Conservation (phyloP, 495 filamentous ascomycete genomes). For the Hyaloscypha finlandica region DNA sequence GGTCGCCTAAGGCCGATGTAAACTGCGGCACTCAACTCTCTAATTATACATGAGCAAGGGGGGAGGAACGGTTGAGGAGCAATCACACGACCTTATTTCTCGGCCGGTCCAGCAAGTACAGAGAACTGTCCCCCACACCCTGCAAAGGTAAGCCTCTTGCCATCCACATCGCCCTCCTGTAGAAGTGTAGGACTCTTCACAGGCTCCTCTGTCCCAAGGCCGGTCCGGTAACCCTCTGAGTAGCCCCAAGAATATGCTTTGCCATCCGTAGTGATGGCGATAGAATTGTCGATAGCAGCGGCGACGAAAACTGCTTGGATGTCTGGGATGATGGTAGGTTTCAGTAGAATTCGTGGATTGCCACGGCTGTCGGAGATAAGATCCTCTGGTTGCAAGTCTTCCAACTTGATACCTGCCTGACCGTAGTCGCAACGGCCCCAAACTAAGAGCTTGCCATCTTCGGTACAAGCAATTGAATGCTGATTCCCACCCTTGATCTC, state of each 20-base stretch:
- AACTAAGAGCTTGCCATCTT: constrained; percentile 28
- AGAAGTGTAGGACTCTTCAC: constrained; percentile 59
- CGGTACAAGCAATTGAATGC: constrained; percentile 6
- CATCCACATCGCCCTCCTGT: constrained; percentile 59
- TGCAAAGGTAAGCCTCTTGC: constrained; percentile 57
- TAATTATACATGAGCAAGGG: too few relatives aligned
- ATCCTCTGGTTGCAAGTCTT: constrained; percentile 52
- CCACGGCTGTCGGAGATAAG: constrained; percentile 54
- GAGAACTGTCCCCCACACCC: constrained; percentile 68
- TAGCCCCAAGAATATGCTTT: constrained; percentile 72
- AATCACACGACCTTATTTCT: too few relatives aligned
- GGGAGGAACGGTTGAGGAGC: too few relatives aligned
- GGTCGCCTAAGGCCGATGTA: too few relatives aligned
- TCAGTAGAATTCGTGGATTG: constrained; percentile 49
- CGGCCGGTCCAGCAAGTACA: constrained; percentile 45
- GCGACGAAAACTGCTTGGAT: constrained; percentile 39
- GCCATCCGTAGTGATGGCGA: constrained; percentile 60
- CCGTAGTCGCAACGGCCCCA: constrained; percentile 72
- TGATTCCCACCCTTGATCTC: constrained; percentile 53
- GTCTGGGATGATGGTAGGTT: constrained; percentile 48
- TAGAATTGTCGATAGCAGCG: constrained; percentile 58
- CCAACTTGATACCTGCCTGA: constrained; percentile 58
- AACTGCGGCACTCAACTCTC: too few relatives aligned
- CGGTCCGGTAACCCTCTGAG: constrained; percentile 65
- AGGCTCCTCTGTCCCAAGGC: constrained; percentile 58